Evolutionary conservation across 2,329 filamentous ascomycete genomes (phyloP), one percentile per base, ranked within the genome.

Genomic region (Hansfordia pulvinata): DNA sequence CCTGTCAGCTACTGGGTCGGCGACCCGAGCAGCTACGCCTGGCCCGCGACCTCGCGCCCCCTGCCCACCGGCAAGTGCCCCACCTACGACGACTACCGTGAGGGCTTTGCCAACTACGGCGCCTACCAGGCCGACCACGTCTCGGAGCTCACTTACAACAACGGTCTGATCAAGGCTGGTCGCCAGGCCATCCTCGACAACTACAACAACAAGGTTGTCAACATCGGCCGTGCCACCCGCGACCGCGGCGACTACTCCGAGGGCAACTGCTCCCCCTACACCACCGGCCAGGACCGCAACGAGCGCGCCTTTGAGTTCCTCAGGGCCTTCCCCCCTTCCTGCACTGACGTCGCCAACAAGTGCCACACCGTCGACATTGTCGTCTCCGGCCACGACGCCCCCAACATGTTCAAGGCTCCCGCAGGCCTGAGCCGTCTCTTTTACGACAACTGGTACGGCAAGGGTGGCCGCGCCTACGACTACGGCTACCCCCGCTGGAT

Each of bases 241-340:
- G 32, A 35, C 20, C 29, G 15, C 13, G 32, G 32, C n/a, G 32
- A 35, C 27, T 27, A 29, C 16, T 13, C 19, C 12, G 23, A 20
- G 4, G 24, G 19, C 11, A 20, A 22, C 14, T 35, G 32, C 20
- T 27, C 22, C n/a, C 14, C 25, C 4, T 29, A 32, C 19, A 32
- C 30, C 4, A 29, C 27, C 6, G 32, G 32, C 16, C 20, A 28
- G 19, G 27, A 32, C 23, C 26, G 32, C 8, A 27, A 30, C 23
- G 32, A 35, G 25, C 30, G 32, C 4, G 32, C 32, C 19, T 35
- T 35, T 20, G 25, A 32, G 15, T 35, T 35, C 20, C 23, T 35
- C 10, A 17, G 21, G 16, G 11, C 11, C 5, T 35, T 32, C 19
- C 32, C 32, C 8, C 21, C 27, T 3, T 17, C 14, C 10, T 35